phyloP scores from a whole-genome alignment of 148 eudicot species.

The Arctostaphylos glauca region DNA sequence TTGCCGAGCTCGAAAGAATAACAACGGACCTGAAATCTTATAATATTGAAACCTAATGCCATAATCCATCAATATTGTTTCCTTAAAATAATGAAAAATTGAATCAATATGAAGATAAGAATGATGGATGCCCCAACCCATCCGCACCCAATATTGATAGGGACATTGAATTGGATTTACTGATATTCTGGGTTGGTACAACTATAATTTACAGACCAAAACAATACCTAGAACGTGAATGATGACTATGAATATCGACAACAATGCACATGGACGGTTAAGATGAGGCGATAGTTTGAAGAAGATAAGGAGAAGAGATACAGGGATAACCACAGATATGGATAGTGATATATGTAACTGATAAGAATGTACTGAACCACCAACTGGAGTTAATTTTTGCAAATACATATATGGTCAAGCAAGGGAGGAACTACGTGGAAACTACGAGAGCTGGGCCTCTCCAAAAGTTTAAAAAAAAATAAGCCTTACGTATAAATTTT shows the following conservation, averaged over 20 bases:
- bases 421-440: no score
- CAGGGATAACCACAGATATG: neutral
- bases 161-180: neutral
- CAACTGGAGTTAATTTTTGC: neutral
- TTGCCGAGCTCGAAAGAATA: neutral
- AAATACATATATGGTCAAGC: no score
- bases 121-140: neutral
- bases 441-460: no score
- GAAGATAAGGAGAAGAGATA: neutral
- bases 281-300: neutral
- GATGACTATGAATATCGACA: neutral
- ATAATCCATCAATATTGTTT: no score
- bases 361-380: neutral
- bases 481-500: no score
- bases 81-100: no score
- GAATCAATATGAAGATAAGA: neutral
- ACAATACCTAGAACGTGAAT: neutral
- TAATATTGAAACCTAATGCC: neutral
- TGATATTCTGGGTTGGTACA: neutral
- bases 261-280: neutral
- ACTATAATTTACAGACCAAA: neutral
- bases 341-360: neutral
- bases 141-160: neutral
- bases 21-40: neutral
- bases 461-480: no score